Percentiles rank a stretch among this genome's conserved stretches.
phyloP scores from a whole-genome alignment of 495 filamentous ascomycete genomes.

The Hypoxylon fragiforme region DNA sequence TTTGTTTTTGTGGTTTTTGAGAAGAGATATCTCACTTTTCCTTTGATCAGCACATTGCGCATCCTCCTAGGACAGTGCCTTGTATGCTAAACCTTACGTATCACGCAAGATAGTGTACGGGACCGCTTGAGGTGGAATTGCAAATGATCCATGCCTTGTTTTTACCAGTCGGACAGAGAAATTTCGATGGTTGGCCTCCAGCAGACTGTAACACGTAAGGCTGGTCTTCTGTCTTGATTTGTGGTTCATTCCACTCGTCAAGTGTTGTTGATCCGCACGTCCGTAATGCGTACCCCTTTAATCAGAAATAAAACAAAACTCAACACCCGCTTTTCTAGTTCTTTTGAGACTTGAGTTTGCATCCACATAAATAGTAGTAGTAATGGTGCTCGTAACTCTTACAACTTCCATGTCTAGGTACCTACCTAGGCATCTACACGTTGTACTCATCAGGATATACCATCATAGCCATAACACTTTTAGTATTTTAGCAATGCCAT shows the following conservation, averaged over 20 bases:
- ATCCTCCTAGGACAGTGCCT: conserved; percentile 15
- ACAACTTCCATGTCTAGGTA: neutral
- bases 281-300: conserved; percentile 22
- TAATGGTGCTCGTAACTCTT: neutral
- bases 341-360: neutral
- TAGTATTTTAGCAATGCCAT: no score
- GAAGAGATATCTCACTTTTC: conserved; percentile 39
- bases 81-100: conserved; percentile 25
- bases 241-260: conserved; percentile 14
- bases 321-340: conserved; percentile 9
- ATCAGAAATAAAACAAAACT: conserved; percentile 29
- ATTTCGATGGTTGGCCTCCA: conserved; percentile 6
- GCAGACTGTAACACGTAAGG: conserved; percentile 23
- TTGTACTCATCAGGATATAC: no score
- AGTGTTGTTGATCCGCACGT: conserved; percentile 9
- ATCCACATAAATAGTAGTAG: no score
- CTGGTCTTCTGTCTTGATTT: conserved; percentile 23
- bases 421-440: no score
- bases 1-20: conserved; percentile 38
- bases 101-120: conserved; percentile 21
- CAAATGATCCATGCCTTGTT: conserved; percentile 31
- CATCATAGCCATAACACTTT: no score
- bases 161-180: conserved; percentile 13
- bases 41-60: conserved; percentile 36
- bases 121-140: conserved; percentile 15